Evolutionary conservation across 208 protist species (phyloP), one percentile per base, ranked within the genome.

Genomic region (Acanthamoeba divionensis): DNA sequence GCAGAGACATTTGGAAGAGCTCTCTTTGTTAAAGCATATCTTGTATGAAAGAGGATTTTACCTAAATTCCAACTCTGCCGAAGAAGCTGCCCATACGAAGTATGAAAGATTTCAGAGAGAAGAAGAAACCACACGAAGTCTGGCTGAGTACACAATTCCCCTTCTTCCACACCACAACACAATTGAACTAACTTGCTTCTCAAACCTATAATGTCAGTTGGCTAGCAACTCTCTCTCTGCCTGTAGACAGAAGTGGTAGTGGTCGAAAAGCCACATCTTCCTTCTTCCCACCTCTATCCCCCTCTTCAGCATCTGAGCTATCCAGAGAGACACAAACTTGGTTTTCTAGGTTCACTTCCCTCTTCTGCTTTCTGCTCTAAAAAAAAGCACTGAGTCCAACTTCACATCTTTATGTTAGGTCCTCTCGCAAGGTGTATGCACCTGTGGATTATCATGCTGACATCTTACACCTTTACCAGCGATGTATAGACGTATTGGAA

Each of bases 11-110:
- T 47, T 88, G 13, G 79, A 88, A 31, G 79, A 88, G 55, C 55
- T 88, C 3, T 88, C 65, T 29, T 60, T 88, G 41, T 41, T 88
- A n/a, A 88, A 88, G 79, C 79, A 88, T 44, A 88, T 88, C 29
- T 60, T 88, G 44, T 88, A 88, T 31, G 79, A 88, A n/a, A 54
- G 79, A 2, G 57, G 79, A 9, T 71, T 88, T 26, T 69, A 88
- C 18, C 79, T 88, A 54, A 69, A 66, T 52, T 36, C 79, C 29
- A 69, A 54, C 33, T n/a, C 52, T 18, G 21, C 79, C 5, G 24
- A 24, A 18, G 63, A 21, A 71, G 63, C 15, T 36, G n/a, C 24
- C 29, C 36, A 29, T 36, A 2, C 38, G 52, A 6, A 69, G 7
- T 26, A 31, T 44, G 31, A 36, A 52, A 7, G 31, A 36, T 44